phyloP scores from a whole-genome alignment of 192 early-diverging fungal species.

The Rhizoclosmatium globosum region DNA sequence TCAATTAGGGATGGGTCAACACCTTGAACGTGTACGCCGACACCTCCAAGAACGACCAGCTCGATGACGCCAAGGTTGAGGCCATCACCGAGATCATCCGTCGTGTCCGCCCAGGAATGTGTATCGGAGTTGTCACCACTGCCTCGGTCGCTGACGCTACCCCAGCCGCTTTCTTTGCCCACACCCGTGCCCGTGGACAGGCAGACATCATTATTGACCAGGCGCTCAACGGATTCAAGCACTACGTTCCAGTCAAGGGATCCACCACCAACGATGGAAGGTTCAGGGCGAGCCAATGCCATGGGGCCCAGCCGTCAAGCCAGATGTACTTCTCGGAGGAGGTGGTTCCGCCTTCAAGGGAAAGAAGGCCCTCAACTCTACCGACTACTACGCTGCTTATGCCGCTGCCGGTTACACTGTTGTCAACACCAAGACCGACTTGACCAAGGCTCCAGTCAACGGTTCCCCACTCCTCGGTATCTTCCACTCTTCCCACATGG shows the following conservation, averaged over 20 bases:
- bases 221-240: conserved; percentile 55
- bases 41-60: conserved; percentile 55
- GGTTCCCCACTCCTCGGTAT: conserved; percentile 65
- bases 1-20: conserved; percentile 58
- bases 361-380: conserved; percentile 26
- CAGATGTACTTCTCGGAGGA: conserved; percentile 71
- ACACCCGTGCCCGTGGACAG: conserved; percentile 65
- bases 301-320: conserved; percentile 52
- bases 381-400: conserved; percentile 47
- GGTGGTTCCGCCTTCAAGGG: conserved; percentile 65
- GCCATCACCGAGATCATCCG: conserved; percentile 66
- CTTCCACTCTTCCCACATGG: conserved; percentile 65
- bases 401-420: conserved; percentile 64
- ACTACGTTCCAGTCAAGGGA: neutral
- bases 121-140: conserved; percentile 72
- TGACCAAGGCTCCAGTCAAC: conserved; percentile 48
- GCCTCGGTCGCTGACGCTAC: conserved; percentile 69
- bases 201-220: conserved; percentile 64
- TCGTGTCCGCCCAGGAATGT: conserved; percentile 63
- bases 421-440: conserved; percentile 53
- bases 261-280: conserved; percentile 24
- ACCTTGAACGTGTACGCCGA: conserved; percentile 71
- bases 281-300: conserved; percentile 11
- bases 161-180: conserved; percentile 67
- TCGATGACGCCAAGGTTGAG: conserved; percentile 73